phyloP scores from a whole-genome alignment of 2,329 filamentous ascomycete species.

The Fusarium decemcellulare region DNA sequence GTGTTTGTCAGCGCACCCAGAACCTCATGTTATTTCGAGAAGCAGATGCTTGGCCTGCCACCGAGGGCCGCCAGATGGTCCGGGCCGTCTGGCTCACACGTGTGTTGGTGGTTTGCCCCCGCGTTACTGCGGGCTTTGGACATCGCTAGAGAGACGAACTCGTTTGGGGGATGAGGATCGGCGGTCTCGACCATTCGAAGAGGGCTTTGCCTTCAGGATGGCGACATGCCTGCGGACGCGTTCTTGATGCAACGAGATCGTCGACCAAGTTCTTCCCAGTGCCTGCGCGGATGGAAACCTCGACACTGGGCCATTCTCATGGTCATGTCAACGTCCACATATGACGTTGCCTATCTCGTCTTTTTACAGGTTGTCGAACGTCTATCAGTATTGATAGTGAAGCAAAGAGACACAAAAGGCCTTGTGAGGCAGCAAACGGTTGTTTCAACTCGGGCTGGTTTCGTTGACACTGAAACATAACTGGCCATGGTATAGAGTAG shows the following conservation, averaged over 20 bases:
- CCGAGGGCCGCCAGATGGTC: slow-evolving; percentile 25
- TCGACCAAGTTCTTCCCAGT: background rate
- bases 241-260: background rate
- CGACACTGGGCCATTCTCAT: no score
- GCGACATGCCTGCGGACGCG: background rate
- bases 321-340: no score
- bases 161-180: slow-evolving; percentile 28
- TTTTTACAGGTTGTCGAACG: background rate
- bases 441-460: background rate
- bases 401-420: slow-evolving; percentile 23
- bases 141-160: slow-evolving; percentile 16
- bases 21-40: slow-evolving; percentile 22
- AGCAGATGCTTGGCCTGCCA: slow-evolving; percentile 25
- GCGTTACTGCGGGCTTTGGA: slow-evolving; percentile 15
- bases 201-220: slow-evolving; percentile 5
- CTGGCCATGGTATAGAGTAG: background rate
- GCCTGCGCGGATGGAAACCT: no score
- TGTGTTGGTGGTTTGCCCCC: slow-evolving; percentile 25
- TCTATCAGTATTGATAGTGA: slow-evolving; percentile 2
- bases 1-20: background rate
- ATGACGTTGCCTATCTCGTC: background rate
- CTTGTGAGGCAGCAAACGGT: slow-evolving; percentile 22
- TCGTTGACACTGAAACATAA: slow-evolving; percentile 5
- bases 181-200: slow-evolving; percentile 19
- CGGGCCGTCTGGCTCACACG: slow-evolving; percentile 27